A percentile compares a stretch with the other conserved stretches of the same genome.
Conservation (phyloP, 163 green algal species). For the Volvox carteri region DNA sequence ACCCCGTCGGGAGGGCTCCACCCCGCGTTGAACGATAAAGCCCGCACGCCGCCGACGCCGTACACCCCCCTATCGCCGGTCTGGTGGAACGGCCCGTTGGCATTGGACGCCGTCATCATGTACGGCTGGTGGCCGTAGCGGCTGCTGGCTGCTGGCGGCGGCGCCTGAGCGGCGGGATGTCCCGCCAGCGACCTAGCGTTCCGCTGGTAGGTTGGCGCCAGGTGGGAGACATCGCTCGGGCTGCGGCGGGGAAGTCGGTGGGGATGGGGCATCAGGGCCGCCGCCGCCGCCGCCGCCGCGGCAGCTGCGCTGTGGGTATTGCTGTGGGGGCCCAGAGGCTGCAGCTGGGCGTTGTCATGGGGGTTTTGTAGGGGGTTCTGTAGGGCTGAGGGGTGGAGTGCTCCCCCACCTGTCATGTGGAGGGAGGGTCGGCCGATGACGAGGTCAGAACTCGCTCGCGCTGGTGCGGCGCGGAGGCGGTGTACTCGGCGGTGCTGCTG, state of each 20-base stretch:
- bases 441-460: slow-evolving; percentile 21
- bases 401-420: background rate
- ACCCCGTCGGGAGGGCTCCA: background rate
- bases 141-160: background rate
- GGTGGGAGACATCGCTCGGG: slow-evolving; percentile 45
- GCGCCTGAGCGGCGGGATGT: background rate
- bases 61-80: too few relatives aligned
- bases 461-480: background rate
- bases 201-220: background rate
- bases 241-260: slow-evolving; percentile 16
- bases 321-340: background rate
- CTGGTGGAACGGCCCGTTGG: too few relatives aligned
- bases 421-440: background rate
- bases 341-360: background rate
- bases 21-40: background rate
- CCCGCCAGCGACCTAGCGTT: background rate
- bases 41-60: background rate
- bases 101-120: too few relatives aligned
- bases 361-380: too few relatives aligned
- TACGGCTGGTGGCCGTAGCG: slow-evolving; percentile 9
- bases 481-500: background rate
- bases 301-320: too few relatives aligned
- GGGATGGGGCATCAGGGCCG: background rate
- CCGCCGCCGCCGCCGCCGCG: too few relatives aligned
- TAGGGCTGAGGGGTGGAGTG: too few relatives aligned